Evolutionary conservation across 78 protist genomes (phyloP).

Genomic region (Dictyostelium purpureum): DNA sequence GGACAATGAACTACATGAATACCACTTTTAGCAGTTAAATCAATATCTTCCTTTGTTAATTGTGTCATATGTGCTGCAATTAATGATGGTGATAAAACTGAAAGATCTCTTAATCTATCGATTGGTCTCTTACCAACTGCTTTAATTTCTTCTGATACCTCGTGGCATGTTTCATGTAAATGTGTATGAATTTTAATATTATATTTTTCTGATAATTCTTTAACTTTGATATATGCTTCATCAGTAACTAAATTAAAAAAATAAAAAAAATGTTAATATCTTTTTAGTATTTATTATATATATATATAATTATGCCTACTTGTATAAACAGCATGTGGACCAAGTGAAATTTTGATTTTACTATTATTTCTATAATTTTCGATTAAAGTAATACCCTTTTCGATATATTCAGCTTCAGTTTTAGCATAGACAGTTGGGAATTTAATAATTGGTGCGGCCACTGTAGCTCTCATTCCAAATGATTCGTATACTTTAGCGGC

Average conservation of each 20-base stretch:
- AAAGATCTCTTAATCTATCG: slow-evolving; percentile 29
- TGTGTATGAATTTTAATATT: slow-evolving; percentile 74
- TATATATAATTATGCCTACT: not conserved
- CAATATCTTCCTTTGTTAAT: slow-evolving; percentile 47
- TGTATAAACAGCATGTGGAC: slow-evolving; percentile 77
- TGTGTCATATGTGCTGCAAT: slow-evolving; percentile 87
- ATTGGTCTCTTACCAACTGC: slow-evolving; percentile 33
- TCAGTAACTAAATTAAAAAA: slow-evolving; percentile 20
- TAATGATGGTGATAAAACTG: slow-evolving; percentile 45
- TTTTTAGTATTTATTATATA: not conserved
- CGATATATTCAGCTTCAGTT: slow-evolving; percentile 32
- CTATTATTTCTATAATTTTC: slow-evolving; percentile 12
- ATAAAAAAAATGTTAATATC: not conserved
- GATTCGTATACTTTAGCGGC: slow-evolving; percentile 63
- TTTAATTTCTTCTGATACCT: slow-evolving; percentile 57
- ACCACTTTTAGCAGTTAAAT: not conserved
- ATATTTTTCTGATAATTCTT: slow-evolving; percentile 56
- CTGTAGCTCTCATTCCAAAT: slow-evolving; percentile 65
- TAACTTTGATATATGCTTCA: slow-evolving; percentile 33
- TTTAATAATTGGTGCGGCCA: slow-evolving; percentile 66
- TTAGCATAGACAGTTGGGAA: slow-evolving; percentile 75
- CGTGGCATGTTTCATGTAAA: slow-evolving; percentile 84
- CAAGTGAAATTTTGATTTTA: slow-evolving; percentile 31
- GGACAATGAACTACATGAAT: slow-evolving; percentile 78
- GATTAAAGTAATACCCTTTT: slow-evolving; percentile 54